A percentile compares a stretch with the other conserved stretches of the same genome.
These are phyloP conservation scores for Backusella sp. DNA, from an alignment of 192 early-diverging fungal genomes.

Conservation along the genomic window DNA sequence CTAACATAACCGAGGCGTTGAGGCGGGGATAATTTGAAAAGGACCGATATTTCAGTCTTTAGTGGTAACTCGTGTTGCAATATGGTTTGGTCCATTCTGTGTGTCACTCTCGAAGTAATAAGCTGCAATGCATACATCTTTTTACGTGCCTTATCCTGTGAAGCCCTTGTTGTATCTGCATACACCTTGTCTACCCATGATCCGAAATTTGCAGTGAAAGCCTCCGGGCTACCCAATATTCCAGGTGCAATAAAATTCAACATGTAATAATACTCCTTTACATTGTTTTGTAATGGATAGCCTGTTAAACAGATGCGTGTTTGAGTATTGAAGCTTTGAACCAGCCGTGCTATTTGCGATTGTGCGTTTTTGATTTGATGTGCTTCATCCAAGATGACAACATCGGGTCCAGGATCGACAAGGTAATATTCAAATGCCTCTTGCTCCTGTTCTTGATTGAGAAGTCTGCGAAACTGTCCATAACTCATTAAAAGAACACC, in stretches of 20 bases:
- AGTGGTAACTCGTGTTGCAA: conserved; percentile 58
- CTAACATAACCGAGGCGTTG: conserved; percentile 57
- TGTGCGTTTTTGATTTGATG: conserved; percentile 66
- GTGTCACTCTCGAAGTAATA: conserved; percentile 48
- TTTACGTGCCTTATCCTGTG: conserved; percentile 13
- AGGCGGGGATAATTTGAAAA: conserved; percentile 53
- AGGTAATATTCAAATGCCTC: conserved; percentile 37
- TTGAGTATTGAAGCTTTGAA: conserved; percentile 49
- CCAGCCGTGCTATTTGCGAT: background rate
- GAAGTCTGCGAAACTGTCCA: conserved; percentile 50
- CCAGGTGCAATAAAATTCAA: conserved; percentile 70
- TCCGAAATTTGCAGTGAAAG: conserved; percentile 59
- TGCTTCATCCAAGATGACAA: conserved; percentile 82
- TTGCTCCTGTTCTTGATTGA: background rate
- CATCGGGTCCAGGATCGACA: conserved; percentile 61
- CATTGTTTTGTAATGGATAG: conserved; percentile 80
- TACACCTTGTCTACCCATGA: conserved; percentile 63
- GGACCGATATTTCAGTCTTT: conserved; percentile 73
- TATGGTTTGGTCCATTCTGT: conserved; percentile 48
- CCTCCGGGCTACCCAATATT: conserved; percentile 52
- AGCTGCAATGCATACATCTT: conserved; percentile 59
- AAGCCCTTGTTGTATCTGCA: conserved; percentile 41
- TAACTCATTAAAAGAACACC: conserved; percentile 75
- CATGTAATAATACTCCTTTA: conserved; percentile 81
- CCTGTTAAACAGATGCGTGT: conserved; percentile 78